Conservation (phyloP, 2,329 filamentous ascomycete genomes). For the Colletotrichum sp. region DNA sequence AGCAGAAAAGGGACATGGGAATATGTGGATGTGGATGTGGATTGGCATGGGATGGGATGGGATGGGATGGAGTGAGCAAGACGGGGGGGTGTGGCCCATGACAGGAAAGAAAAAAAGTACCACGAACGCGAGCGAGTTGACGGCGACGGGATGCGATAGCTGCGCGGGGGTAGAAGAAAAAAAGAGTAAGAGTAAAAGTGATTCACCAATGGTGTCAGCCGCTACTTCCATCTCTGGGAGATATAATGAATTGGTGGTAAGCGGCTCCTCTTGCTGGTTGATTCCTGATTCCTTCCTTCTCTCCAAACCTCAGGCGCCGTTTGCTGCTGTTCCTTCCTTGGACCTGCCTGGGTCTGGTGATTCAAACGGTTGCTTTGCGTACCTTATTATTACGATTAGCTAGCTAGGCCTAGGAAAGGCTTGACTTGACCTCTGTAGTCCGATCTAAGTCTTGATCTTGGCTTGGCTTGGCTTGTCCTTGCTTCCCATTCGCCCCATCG, state of each 20-base stretch:
- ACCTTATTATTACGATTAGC: not conserved
- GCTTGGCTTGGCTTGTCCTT: not conserved
- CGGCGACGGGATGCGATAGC: not conserved
- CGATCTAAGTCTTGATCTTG: not conserved
- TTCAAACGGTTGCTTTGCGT: not conserved
- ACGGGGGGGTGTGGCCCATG: not conserved
- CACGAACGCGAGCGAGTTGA: not conserved
- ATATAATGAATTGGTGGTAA: not conserved
- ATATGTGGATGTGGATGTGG: not conserved
- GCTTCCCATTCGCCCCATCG: not conserved
- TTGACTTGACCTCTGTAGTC: not conserved
- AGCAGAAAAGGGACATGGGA: not conserved
- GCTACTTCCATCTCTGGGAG: not conserved
- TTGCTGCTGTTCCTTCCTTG: not conserved
- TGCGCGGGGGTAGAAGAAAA: not conserved
- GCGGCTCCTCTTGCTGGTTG: slow-evolving; percentile 2
- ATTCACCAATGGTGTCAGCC: slow-evolving; percentile 4
- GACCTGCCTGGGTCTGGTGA: not conserved
- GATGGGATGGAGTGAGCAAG: not conserved
- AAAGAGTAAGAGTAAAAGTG: not conserved
- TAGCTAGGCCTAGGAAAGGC: not conserved
- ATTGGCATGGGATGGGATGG: not conserved
- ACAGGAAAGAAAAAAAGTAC: not conserved
- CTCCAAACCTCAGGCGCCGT: not conserved
- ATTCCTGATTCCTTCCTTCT: not conserved